Evolutionary conservation across 1,284 basidiomycete species (phyloP).

Genomic region (Cutaneotrichosporon mucoides): DNA sequence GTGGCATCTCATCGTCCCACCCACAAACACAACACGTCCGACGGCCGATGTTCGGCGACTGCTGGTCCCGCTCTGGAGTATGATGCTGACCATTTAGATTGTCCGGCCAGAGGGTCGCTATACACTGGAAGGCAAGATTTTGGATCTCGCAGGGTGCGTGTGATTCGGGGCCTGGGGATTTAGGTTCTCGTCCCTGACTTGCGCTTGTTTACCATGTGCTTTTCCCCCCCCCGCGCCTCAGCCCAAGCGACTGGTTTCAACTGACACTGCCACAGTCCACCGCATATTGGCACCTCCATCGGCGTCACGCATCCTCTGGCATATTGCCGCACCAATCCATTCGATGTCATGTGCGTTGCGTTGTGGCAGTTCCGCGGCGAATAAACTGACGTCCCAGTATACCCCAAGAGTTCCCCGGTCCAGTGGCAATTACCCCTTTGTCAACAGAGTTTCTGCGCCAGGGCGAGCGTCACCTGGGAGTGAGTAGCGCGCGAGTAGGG

Average conservation of each 20-base stretch:
- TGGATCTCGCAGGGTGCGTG: conserved; percentile 21
- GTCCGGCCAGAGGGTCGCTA: conserved; percentile 18
- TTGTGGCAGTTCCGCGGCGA: background rate
- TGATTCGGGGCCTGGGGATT: background rate
- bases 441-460: conserved; percentile 21
- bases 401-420: conserved; percentile 20
- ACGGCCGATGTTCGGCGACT: no score
- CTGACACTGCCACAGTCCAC: conserved; percentile 18
- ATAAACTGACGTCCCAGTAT: no score
- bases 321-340: conserved; percentile 13
- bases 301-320: conserved; percentile 19
- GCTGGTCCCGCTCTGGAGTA: background rate
- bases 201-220: conserved; percentile 7
- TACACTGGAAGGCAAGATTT: conserved; percentile 18
- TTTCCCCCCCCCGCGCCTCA: no score
- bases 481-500: conserved; percentile 3
- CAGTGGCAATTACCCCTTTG: conserved; percentile 18
- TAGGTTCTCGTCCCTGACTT: background rate
- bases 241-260: no score
- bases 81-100: conserved; percentile 12
- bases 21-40: no score
- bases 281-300: conserved; percentile 21
- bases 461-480: conserved; percentile 20
- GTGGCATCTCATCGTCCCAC: no score
- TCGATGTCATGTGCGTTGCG: conserved; percentile 19